Evolutionary conservation across 352 stramenopile species (phyloP), one percentile per base, ranked within the genome.

Genomic region (Phytophthora vignae): DNA sequence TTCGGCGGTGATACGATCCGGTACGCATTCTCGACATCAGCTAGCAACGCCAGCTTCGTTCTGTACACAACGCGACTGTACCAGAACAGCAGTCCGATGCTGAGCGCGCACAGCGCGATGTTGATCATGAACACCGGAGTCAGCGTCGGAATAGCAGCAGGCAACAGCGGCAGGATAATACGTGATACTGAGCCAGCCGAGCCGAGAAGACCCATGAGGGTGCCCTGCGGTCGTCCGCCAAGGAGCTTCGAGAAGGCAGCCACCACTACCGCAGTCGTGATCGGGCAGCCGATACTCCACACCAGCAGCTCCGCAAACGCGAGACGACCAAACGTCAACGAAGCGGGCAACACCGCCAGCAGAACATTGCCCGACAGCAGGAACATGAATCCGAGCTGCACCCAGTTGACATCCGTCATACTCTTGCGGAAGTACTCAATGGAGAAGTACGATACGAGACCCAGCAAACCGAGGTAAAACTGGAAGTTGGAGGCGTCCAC

Each of bases 221-320:
- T 95, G 44, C 88, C 88, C 69, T 95, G 88, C 5, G 87, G 88
- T 22, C 87, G 81, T 29, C 82, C 80, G 19, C 86, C 88, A 15
- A 95, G 76, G n/a, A 94, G 57, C 57, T 93, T 93, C 33, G 86
- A 93, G 55, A 93, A 95, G 2, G 88, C 86, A 19, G 86, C 84
- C 12, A 95, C 79, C 14, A 89, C 84, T 21, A 93, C 88, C 0
- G 88, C 86, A 2, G 87, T 93, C 17, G 84, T 92, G 66, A 93
- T 92, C 6, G 87, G 87, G 48, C 85, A 93, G 17, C 87, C 87
- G 31, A 95, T 90, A 55, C 85, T 93, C 87, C 87, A 95, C 12
- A 95, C 84, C 42, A 93, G 79, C n/a, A 93, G 62, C 64, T 93
- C 84, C 0, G 82, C 83, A 48, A 92, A 27, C 7, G 72, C 64